These are phyloP conservation scores for Xylaria sp. DNA, from an alignment of 2,329 filamentous ascomycete genomes.

Conservation along the genomic window DNA sequence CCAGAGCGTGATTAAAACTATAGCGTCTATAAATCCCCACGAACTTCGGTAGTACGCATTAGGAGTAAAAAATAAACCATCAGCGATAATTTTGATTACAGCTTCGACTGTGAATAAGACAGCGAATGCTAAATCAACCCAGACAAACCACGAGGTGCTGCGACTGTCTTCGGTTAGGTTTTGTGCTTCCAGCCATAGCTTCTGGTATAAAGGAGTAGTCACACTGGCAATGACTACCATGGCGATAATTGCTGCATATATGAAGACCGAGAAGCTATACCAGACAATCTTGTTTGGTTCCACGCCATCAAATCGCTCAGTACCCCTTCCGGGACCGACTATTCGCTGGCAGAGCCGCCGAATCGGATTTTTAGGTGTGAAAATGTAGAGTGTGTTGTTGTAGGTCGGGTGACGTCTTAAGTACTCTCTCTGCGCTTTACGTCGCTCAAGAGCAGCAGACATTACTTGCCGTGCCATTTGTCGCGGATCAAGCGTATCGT, in stretches of 20 bases:
- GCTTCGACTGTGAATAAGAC: constrained; percentile 87
- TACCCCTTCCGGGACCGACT: constrained; percentile 89
- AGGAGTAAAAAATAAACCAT: constrained; percentile 95
- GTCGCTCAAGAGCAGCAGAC: constrained; percentile 81
- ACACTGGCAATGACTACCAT: constrained; percentile 98
- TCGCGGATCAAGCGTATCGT: constrained; percentile 83
- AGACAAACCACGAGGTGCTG: constrained; percentile 89
- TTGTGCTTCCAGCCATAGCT: constrained; percentile 76
- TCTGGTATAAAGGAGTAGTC: constrained; percentile 94
- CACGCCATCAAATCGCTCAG: constrained; percentile 86
- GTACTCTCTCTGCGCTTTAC: constrained; percentile 90
- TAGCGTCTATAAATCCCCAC: constrained; percentile 94
- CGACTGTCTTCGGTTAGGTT: constrained; percentile 55
- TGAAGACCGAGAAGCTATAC: constrained; percentile 92
- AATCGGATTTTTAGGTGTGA: constrained; percentile 79
- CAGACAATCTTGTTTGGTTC: constrained; percentile 89
- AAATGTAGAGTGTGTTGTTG: constrained; percentile 91
- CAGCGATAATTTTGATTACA: constrained; percentile 90
- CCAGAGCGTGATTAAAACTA: constrained; percentile 94
- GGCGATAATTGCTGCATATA: constrained; percentile 91
- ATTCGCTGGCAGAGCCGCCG: constrained; percentile 86
- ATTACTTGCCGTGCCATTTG: constrained; percentile 93
- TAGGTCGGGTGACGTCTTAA: constrained; percentile 87
- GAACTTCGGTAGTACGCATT: constrained; percentile 97
- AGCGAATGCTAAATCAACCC: constrained; percentile 91